Conservation (phyloP, 2,329 filamentous ascomycete genomes). For the Exophiala xenobiotica region DNA sequence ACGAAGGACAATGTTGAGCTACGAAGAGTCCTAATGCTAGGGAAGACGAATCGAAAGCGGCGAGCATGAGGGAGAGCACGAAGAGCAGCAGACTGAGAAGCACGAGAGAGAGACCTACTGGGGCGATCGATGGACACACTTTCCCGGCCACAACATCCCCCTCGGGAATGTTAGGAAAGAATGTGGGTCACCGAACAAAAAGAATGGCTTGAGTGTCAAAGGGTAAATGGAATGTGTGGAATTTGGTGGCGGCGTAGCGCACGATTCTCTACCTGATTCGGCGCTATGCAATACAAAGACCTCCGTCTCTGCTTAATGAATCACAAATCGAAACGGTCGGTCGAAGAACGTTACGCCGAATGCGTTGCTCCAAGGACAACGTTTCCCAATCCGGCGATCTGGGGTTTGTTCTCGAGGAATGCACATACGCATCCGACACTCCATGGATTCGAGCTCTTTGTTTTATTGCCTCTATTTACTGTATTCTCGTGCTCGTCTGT, state of each 20-base stretch:
- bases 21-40: too few relatives aligned
- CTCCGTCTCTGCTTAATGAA: slow-evolving; percentile 6
- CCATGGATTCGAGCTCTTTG: slow-evolving; percentile 8
- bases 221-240: slow-evolving; percentile 2
- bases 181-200: slow-evolving; percentile 4
- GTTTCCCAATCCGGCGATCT: neutral
- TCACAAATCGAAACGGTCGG: slow-evolving; percentile 5
- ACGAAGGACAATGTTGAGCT: too few relatives aligned
- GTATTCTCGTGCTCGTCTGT: slow-evolving; percentile 7
- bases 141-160: too few relatives aligned
- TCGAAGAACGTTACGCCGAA: slow-evolving; percentile 5
- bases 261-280: slow-evolving; percentile 5
- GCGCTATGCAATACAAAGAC: slow-evolving; percentile 6
- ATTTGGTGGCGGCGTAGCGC: slow-evolving; percentile 9
- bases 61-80: too few relatives aligned
- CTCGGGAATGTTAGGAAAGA: neutral
- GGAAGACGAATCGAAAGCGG: too few relatives aligned
- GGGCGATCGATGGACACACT: too few relatives aligned
- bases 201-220: slow-evolving; percentile 5
- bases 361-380: slow-evolving; percentile 6
- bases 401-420: slow-evolving; percentile 6
- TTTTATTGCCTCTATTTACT: slow-evolving; percentile 4
- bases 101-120: too few relatives aligned
- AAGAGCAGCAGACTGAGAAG: too few relatives aligned
- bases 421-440: slow-evolving; percentile 11